Conservation (phyloP, 164 flowering plant genomes). For the Aristolochia contorta region DNA sequence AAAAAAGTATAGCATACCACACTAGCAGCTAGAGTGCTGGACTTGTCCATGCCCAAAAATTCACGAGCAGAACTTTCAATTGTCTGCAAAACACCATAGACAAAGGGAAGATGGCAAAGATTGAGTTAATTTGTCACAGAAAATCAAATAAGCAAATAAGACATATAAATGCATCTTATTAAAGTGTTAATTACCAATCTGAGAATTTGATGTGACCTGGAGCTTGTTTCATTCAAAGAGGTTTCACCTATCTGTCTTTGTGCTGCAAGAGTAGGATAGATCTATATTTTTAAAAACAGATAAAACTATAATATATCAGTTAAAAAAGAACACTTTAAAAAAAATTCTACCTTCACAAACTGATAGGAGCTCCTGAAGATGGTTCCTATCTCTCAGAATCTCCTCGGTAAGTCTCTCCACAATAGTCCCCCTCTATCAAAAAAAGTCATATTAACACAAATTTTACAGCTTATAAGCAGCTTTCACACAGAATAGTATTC, state of each 20-base stretch:
- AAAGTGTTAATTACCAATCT: conserved; percentile 46
- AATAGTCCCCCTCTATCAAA: conserved; percentile 71
- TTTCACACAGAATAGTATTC: conserved; percentile 7
- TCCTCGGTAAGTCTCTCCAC: conserved; percentile 88
- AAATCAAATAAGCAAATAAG: not conserved
- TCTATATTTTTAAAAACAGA: conserved; percentile 2
- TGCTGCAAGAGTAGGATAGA: conserved; percentile 39
- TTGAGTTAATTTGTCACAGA: not conserved
- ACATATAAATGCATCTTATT: not conserved
- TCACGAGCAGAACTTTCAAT: conserved; percentile 74
- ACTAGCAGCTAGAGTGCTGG: conserved; percentile 64
- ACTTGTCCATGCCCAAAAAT: conserved; percentile 32
- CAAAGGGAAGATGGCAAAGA: not conserved
- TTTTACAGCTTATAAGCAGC: not conserved
- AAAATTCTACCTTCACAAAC: conserved; percentile 64
- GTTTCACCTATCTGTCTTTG: conserved; percentile 93
- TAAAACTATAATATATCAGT: not conserved
- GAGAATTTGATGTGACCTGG: conserved; percentile 96
- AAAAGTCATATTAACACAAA: not conserved
- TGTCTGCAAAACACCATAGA: conserved; percentile 36
- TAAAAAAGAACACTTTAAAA: not conserved
- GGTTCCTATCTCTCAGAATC: conserved; percentile 48
- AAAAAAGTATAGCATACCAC: conserved; percentile 46
- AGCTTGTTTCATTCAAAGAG: conserved; percentile 78
- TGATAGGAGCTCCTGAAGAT: conserved; percentile 62